Percentiles rank a stretch among this genome's conserved stretches.
phyloP scores from a whole-genome alignment of 305 asterid genomes.

The Fraxinus floribunda region DNA sequence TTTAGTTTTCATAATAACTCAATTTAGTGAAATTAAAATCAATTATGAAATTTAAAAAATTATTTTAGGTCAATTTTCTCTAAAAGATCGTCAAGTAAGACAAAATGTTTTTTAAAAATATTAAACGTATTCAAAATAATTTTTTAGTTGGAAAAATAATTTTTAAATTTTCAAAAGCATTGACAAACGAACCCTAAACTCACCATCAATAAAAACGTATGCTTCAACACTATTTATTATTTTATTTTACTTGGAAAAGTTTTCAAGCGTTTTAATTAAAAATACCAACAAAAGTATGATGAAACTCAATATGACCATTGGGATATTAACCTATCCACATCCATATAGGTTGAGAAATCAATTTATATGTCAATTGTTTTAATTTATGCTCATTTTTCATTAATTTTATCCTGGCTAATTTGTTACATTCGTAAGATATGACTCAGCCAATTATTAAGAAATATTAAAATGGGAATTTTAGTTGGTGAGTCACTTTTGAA shows the following conservation, averaged over 20 bases:
- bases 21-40: neutral
- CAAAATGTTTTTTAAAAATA: no score
- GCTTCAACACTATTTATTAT: neutral
- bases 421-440: conserved; percentile 22
- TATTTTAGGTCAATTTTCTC: no score
- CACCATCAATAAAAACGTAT: neutral
- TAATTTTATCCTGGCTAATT: neutral
- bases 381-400: neutral
- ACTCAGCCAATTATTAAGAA: conserved; percentile 25
- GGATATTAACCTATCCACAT: neutral
- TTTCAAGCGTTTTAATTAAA: neutral
- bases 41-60: no score
- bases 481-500: neutral
- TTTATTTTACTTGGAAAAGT: neutral
- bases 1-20: neutral
- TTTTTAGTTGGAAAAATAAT: no score
- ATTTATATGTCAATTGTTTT: conserved; percentile 19
- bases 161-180: no score
- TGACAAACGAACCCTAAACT: neutral
- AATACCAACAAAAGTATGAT: neutral
- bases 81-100: no score
- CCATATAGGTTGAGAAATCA: neutral
- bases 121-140: no score
- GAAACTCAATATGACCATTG: neutral
- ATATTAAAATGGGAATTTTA: neutral